phyloP scores from a whole-genome alignment of 2,329 filamentous ascomycete genomes.

The Nannizzia gypsea region DNA sequence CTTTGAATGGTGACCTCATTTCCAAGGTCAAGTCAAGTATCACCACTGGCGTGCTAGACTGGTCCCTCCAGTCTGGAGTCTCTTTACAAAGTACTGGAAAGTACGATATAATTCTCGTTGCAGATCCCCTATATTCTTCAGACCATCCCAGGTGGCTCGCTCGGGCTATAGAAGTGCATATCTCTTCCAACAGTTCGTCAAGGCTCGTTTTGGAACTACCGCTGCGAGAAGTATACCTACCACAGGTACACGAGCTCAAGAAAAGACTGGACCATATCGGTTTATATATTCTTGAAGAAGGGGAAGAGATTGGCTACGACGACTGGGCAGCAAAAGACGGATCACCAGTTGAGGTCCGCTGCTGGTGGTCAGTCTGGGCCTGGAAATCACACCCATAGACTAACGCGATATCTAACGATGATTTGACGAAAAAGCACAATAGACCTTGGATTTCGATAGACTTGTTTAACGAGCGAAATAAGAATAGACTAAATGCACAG shows the following conservation, averaged over 20 bases:
- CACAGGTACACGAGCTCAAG: slow-evolving; percentile 53
- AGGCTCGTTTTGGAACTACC: slow-evolving; percentile 72
- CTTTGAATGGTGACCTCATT: slow-evolving; percentile 50
- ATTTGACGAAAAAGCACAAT: not conserved
- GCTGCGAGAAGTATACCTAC: slow-evolving; percentile 54
- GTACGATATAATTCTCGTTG: slow-evolving; percentile 61
- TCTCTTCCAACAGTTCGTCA: slow-evolving; percentile 46
- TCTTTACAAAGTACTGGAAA: slow-evolving; percentile 21
- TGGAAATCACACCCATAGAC: not conserved
- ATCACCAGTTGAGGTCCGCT: slow-evolving; percentile 31
- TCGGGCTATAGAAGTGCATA: slow-evolving; percentile 55
- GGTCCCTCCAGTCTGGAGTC: slow-evolving; percentile 38
- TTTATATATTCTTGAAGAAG: slow-evolving; percentile 42
- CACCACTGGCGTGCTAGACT: slow-evolving; percentile 59
- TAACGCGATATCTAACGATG: not conserved
- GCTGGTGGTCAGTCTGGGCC: slow-evolving; percentile 39
- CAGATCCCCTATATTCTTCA: slow-evolving; percentile 78
- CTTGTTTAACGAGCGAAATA: not conserved
- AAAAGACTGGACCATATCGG: slow-evolving; percentile 46
- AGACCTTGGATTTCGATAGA: not conserved
- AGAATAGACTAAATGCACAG: not conserved
- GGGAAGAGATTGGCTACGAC: slow-evolving; percentile 36
- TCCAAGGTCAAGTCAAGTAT: slow-evolving; percentile 44
- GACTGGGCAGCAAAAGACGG: slow-evolving; percentile 37
- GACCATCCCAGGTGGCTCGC: slow-evolving; percentile 66